Evolutionary conservation across 2,329 filamentous ascomycete genomes (phyloP).

Genomic region (Xylaria sp.): DNA sequence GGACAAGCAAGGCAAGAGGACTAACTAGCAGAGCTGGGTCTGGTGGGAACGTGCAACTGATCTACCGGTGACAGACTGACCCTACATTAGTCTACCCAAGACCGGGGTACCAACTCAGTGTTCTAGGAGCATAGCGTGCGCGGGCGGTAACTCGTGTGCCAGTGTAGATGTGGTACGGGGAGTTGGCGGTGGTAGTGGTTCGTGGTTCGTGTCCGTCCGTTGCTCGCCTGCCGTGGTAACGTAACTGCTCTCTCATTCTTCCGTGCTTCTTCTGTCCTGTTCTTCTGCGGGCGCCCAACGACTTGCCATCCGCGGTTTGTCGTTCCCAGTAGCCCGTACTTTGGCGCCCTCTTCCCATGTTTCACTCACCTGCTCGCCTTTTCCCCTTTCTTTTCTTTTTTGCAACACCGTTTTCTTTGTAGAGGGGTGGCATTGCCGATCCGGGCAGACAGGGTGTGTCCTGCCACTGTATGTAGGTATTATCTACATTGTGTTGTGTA

Average conservation of each 20-base stretch:
- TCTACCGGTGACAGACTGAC: constrained; percentile 22
- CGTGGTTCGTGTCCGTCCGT: constrained; percentile 1
- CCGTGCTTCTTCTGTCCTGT: constrained; percentile 24
- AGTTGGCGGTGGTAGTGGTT: background rate
- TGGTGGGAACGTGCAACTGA: constrained; percentile 19
- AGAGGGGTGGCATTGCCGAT: constrained; percentile 15
- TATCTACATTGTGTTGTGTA: background rate
- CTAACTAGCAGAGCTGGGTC: constrained; percentile 1
- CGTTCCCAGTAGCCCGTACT: constrained; percentile 31
- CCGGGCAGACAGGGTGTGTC: background rate
- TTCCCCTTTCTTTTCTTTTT: constrained; percentile 1
- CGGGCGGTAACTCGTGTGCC: constrained; percentile 1
- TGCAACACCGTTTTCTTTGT: constrained; percentile 6
- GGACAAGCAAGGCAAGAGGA: background rate
- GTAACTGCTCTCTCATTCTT: constrained; percentile 7
- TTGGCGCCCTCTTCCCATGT: constrained; percentile 22
- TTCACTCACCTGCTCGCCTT: constrained; percentile 1
- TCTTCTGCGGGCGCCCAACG: constrained; percentile 24
- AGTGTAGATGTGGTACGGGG: background rate
- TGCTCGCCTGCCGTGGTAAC: constrained; percentile 13
- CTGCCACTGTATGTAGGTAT: background rate
- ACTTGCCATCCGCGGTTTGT: constrained; percentile 24
- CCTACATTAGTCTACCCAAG: constrained; percentile 19
- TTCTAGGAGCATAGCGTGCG: background rate
- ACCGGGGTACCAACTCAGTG: background rate